A percentile compares a stretch with the other conserved stretches of the same genome.
These are phyloP conservation scores for Barnettozyma sp. DNA, from an alignment of 805 yeast species.

Conservation along the genomic window DNA sequence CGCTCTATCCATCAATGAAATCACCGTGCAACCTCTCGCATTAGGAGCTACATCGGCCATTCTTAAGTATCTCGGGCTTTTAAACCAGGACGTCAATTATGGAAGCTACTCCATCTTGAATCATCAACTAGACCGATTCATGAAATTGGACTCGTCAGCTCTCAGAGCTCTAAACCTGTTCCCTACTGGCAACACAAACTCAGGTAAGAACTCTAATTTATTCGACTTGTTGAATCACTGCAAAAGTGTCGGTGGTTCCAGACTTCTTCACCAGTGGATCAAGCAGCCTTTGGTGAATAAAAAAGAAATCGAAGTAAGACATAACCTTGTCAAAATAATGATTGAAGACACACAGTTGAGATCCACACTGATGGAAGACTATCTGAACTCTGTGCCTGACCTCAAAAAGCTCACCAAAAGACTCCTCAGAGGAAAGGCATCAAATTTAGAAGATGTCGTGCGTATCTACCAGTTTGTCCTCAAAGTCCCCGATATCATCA, in stretches of 20 bases:
- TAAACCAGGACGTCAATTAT: conserved; percentile 47
- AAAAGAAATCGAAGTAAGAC: conserved; percentile 57
- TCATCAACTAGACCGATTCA: conserved; percentile 70
- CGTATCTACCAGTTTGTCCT: conserved; percentile 76
- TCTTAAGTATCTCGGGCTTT: conserved; percentile 57
- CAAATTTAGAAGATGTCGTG: conserved; percentile 81
- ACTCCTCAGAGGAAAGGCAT: conserved; percentile 39
- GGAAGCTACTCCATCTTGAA: conserved; percentile 52
- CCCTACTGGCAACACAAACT: conserved; percentile 39
- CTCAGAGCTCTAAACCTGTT: conserved; percentile 81
- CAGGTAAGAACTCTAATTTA: conserved; percentile 49
- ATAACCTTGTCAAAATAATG: conserved; percentile 63
- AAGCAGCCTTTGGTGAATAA: conserved; percentile 84
- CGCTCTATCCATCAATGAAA: conserved; percentile 48
- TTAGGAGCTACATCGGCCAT: conserved; percentile 63
- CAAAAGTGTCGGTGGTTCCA: conserved; percentile 82
- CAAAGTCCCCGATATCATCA: conserved; percentile 61
- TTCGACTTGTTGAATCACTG: conserved; percentile 85
- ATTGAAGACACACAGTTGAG: conserved; percentile 65
- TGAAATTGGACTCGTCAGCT: conserved; percentile 90
- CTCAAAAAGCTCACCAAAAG: conserved; percentile 68
- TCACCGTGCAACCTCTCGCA: conserved; percentile 43
- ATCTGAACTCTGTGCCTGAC: conserved; percentile 74
- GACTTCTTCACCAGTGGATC: conserved; percentile 87
- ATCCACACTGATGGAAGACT: conserved; percentile 56